These are phyloP conservation scores for Salvia miltiorrhiza DNA, from an alignment of 257 asterid genomes.

Conservation along the genomic window DNA sequence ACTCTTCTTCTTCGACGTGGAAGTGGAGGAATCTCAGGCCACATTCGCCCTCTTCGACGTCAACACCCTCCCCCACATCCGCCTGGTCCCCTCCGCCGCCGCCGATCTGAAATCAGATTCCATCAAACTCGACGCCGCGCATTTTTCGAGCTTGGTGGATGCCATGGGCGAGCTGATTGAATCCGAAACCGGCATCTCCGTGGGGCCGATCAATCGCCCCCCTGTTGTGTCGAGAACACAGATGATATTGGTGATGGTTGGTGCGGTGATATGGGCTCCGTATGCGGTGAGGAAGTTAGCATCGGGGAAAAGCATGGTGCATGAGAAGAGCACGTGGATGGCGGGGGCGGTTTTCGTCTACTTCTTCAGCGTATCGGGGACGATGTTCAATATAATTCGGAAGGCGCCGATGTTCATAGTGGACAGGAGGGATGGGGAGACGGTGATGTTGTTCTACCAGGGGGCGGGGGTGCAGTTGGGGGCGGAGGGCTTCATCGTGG, in stretches of 20 bases:
- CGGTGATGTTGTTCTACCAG: constrained; percentile 51
- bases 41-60: constrained; percentile 45
- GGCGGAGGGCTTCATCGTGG: constrained; percentile 64
- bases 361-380: constrained; percentile 79
- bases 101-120: constrained; percentile 41
- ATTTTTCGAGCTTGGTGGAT: constrained; percentile 41
- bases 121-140: constrained; percentile 45
- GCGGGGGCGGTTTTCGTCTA: constrained; percentile 54
- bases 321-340: constrained; percentile 56
- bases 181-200: constrained; percentile 27
- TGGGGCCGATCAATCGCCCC: constrained; percentile 54
- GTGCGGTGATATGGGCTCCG: constrained; percentile 40
- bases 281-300: constrained; percentile 42
- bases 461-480: constrained; percentile 78
- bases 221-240: constrained; percentile 49
- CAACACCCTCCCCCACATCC: constrained; percentile 63
- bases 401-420: constrained; percentile 62
- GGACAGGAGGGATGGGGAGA: constrained; percentile 51
- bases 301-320: constrained; percentile 52
- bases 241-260: constrained; percentile 14
- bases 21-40: constrained; percentile 49
- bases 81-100: constrained; percentile 54
- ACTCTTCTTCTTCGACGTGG: constrained; percentile 62
- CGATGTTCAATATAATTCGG: constrained; percentile 72
- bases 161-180: constrained; percentile 53